phyloP scores from a whole-genome alignment of 306 rosid species.

The Fragaria ananassa region DNA sequence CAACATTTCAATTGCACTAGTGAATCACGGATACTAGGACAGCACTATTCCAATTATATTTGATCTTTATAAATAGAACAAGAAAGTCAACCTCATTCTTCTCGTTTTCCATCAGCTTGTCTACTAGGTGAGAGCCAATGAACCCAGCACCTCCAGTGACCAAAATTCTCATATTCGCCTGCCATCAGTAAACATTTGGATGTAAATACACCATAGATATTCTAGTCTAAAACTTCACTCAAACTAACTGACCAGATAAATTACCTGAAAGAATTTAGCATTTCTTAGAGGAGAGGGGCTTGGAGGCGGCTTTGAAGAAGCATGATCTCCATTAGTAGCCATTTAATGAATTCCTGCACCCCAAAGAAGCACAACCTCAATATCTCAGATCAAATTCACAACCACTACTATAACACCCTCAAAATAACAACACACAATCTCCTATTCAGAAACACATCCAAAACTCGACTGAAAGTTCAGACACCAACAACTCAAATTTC shows the following conservation, averaged over 20 bases:
- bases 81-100: conserved; percentile 71
- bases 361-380: conserved; percentile 18
- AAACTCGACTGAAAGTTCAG: not conserved
- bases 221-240: not conserved
- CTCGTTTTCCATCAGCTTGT: conserved; percentile 93
- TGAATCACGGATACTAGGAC: not conserved
- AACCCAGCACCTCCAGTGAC: conserved; percentile 99
- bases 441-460: not conserved
- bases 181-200: conserved; percentile 6
- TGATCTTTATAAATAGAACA: not conserved
- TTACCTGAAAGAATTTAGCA: conserved; percentile 61
- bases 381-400: not conserved
- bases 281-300: conserved; percentile 51
- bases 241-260: not conserved
- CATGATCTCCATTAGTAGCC: conserved; percentile 44
- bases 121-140: conserved; percentile 95
- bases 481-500: not conserved
- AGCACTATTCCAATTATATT: not conserved
- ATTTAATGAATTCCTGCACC: conserved; percentile 30
- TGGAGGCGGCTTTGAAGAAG: conserved; percentile 48
- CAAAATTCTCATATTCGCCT: conserved; percentile 96
- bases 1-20: conserved; percentile 3
- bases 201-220: not conserved
- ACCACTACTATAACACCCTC: not conserved
- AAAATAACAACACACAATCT: not conserved